Base-by-base conservation (phyloP, 805 yeast species). In the Ogataea paradorogensis region DNA sequence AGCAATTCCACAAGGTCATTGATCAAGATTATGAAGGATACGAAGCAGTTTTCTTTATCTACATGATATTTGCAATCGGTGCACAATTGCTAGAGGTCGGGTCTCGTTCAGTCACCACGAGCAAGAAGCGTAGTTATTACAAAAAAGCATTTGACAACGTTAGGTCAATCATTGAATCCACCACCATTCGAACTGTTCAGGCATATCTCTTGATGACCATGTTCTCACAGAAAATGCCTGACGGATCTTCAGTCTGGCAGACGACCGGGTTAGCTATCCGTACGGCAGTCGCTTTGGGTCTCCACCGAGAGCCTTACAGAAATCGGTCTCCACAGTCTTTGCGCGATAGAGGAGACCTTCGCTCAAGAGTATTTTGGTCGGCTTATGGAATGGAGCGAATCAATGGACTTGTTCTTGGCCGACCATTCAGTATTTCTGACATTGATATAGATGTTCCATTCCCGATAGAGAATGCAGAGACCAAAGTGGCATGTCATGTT, bases 361-460 rank as follows among this genome's bases (percentile, higher is more conserved):
- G 24, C 9, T 21, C 24, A 7, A 35, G 66, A 20, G 47, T 64
- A 6, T 63, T 64, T 39, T 64, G 67, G 67, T 58, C 59, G 40
- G 65, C 65, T 4, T 64, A 62, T 43, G 62, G 65, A 5, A 47
- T 63, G 47, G 67, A 64, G 40, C 40, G 67, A 38, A 56, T 62
- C 28, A 59, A 57, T 33, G 67, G 65, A 1, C 41, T 64, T 11
- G 55, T 62, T 4, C 41, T 64, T 21, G 67, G 69, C 3, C 47
- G 67, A 34, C 70, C 70, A 8, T 64, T 63, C 43, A 56, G 65
- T 11, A 61, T 66, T 11, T 46, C 65, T 6, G 69, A 63, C 38
- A 48, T 48, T 16, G 68, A 63, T 38, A 62, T 66, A 30, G 66
- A 58, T 40, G 56, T 50, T 2, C 62, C 67, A 1, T 46, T 45